These are phyloP conservation scores for Castanea sativa DNA, from an alignment of 306 rosid genomes.

Conservation along the genomic window DNA sequence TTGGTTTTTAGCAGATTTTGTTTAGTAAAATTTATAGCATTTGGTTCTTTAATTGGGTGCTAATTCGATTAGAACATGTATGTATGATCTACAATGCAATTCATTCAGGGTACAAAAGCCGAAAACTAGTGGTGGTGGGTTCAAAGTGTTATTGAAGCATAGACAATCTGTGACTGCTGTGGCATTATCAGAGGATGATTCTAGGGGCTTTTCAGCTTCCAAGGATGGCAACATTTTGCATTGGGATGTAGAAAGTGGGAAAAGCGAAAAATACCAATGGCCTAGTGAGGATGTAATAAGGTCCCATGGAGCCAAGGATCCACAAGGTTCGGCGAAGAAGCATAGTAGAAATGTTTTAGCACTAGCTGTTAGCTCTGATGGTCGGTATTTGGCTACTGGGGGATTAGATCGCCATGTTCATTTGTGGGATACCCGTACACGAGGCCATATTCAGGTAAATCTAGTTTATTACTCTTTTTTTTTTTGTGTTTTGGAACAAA, in stretches of 20 bases:
- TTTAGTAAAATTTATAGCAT: not conserved
- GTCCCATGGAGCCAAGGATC: slow-evolving; percentile 80
- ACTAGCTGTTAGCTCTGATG: slow-evolving; percentile 83
- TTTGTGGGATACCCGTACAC: slow-evolving; percentile 90
- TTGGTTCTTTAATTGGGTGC: not conserved
- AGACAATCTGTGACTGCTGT: slow-evolving; percentile 75
- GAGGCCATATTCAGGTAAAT: slow-evolving; percentile 83
- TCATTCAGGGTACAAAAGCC: slow-evolving; percentile 61
- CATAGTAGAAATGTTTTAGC: slow-evolving; percentile 70
- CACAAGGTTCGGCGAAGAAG: slow-evolving; percentile 67
- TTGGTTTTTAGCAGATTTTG: not conserved
- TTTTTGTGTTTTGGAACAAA: not conserved
- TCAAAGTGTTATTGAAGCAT: slow-evolving; percentile 66
- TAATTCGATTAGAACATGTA: not conserved
- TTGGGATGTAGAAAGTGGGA: slow-evolving; percentile 90
- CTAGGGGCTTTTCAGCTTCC: slow-evolving; percentile 86
- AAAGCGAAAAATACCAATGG: slow-evolving; percentile 74
- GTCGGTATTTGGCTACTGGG: slow-evolving; percentile 85
- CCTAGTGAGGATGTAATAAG: slow-evolving; percentile 61
- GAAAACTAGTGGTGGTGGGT: slow-evolving; percentile 51
- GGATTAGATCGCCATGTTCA: slow-evolving; percentile 96
- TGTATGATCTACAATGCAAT: not conserved
- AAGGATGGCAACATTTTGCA: slow-evolving; percentile 83
- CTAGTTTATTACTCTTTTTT: not conserved
- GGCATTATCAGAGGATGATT: slow-evolving; percentile 77